phyloP scores from a whole-genome alignment of 169 alveolate genomes.

The Theileria annulata region DNA sequence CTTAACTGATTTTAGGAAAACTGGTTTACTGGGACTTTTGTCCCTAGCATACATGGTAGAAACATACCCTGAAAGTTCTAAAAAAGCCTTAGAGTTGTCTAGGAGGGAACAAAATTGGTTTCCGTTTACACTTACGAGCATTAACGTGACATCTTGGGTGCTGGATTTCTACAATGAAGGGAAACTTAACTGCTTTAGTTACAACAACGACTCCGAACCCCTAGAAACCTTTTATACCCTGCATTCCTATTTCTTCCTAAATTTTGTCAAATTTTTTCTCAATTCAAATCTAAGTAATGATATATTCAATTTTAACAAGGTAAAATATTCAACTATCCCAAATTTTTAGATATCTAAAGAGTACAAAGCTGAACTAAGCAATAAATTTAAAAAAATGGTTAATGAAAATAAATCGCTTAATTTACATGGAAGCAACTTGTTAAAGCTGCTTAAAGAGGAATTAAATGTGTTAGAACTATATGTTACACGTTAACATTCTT shows the following conservation, averaged over 20 bases:
- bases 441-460: background rate
- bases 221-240: slow-evolving; percentile 27
- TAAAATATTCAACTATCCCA: background rate
- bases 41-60: slow-evolving; percentile 35
- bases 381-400: background rate
- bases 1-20: slow-evolving; percentile 60
- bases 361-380: background rate
- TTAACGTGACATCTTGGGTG: slow-evolving; percentile 66
- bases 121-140: slow-evolving; percentile 64
- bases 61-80: slow-evolving; percentile 13
- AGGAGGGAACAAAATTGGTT: slow-evolving; percentile 31
- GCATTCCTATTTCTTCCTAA: slow-evolving; percentile 53
- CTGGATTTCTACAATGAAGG: slow-evolving; percentile 39
- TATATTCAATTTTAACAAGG: slow-evolving; percentile 51
- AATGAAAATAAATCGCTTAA: background rate
- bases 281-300: background rate
- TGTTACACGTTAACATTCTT: slow-evolving; percentile 7
- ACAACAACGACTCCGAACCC: slow-evolving; percentile 29
- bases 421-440: background rate
- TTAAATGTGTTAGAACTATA: background rate
- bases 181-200: slow-evolving; percentile 32
- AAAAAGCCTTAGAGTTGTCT: slow-evolving; percentile 5
- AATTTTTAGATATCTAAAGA: slow-evolving; percentile 9
- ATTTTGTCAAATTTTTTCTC: slow-evolving; percentile 37
- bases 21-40: slow-evolving; percentile 57